Percentiles rank a stretch among this genome's conserved stretches.
Evolutionary conservation across 345 rosid genomes (phyloP).

Genomic region (Xanthoceras sorbifolium): DNA sequence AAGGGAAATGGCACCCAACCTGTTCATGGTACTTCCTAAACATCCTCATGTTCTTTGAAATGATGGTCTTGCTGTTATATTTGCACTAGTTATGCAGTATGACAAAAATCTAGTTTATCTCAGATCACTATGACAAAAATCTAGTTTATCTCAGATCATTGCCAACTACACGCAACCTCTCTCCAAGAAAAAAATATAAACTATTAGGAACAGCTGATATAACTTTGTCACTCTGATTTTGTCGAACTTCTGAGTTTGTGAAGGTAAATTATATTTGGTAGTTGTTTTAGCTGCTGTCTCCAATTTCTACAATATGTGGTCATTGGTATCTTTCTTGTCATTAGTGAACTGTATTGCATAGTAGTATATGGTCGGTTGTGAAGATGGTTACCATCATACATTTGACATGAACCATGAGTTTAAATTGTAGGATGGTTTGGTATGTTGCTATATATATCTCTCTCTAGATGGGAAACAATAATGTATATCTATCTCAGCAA

Average conservation of each 20-base stretch:
- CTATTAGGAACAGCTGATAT: no score
- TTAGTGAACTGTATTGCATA: neutral
- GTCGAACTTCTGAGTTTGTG: neutral
- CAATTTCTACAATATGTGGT: neutral
- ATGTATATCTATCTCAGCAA: no score
- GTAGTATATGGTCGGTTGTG: neutral
- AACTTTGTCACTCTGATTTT: neutral
- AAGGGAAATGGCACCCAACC: constrained; percentile 52
- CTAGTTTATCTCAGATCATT: no score
- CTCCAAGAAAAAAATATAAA: neutral
- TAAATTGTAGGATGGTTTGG: no score
- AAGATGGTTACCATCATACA: neutral
- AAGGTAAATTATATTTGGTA: neutral
- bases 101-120: neutral
- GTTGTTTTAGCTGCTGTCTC: neutral
- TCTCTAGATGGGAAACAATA: no score
- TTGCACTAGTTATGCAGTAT: neutral
- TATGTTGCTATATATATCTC: no score
- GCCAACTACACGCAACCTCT: no score
- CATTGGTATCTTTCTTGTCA: neutral
- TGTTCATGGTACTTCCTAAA: constrained; percentile 40
- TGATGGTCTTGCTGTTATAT: neutral
- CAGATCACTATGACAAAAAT: no score
- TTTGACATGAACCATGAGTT: neutral
- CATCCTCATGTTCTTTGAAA: constrained; percentile 2